Evolutionary conservation across 768 basidiomycete genomes (phyloP).

Genomic region (Galerina marginata): DNA sequence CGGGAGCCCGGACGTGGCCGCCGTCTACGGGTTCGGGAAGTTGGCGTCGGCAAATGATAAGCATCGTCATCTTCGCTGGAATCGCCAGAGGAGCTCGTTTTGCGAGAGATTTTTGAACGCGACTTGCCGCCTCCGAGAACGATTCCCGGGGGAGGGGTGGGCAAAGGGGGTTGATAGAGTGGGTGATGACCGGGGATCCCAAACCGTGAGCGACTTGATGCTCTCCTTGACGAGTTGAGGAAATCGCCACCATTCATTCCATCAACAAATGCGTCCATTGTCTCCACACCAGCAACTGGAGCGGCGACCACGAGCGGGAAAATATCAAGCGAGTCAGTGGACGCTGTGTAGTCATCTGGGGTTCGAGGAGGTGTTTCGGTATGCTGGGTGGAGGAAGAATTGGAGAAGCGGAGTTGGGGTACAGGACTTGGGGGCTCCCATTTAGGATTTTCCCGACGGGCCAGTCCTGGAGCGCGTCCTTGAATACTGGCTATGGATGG

Average conservation of each 20-base stretch:
- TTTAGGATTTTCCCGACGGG: slow-evolving; percentile 52
- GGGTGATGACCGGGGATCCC: slow-evolving; percentile 70
- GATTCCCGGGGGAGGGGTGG: slow-evolving; percentile 82
- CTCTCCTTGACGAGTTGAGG: slow-evolving; percentile 41
- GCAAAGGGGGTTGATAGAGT: slow-evolving; percentile 82
- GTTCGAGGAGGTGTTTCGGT: slow-evolving; percentile 77
- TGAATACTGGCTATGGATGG: slow-evolving; percentile 35
- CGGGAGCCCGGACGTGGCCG: slow-evolving; percentile 35
- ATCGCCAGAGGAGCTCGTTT: slow-evolving; percentile 39
- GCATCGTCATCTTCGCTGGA: slow-evolving; percentile 65
- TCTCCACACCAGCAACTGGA: slow-evolving; percentile 79
- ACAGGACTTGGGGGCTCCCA: slow-evolving; percentile 50
- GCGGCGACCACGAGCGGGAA: slow-evolving; percentile 77
- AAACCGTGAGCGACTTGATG: slow-evolving; percentile 57
- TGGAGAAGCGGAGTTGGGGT: slow-evolving; percentile 66
- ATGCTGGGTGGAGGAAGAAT: slow-evolving; percentile 69
- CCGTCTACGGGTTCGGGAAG: slow-evolving; percentile 41
- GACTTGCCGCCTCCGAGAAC: slow-evolving; percentile 62
- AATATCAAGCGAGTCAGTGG: slow-evolving; percentile 49
- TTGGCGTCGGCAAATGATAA: slow-evolving; percentile 29
- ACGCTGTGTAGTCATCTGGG: slow-evolving; percentile 53
- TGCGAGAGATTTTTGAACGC: slow-evolving; percentile 35
- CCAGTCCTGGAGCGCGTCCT: slow-evolving; percentile 64
- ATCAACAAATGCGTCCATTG: slow-evolving; percentile 88
- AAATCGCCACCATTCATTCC: slow-evolving; percentile 85